Evolutionary conservation across 2,329 filamentous ascomycete genomes (phyloP), one percentile per base, ranked within the genome.

Genomic region (Calonectria pauciramosa): DNA sequence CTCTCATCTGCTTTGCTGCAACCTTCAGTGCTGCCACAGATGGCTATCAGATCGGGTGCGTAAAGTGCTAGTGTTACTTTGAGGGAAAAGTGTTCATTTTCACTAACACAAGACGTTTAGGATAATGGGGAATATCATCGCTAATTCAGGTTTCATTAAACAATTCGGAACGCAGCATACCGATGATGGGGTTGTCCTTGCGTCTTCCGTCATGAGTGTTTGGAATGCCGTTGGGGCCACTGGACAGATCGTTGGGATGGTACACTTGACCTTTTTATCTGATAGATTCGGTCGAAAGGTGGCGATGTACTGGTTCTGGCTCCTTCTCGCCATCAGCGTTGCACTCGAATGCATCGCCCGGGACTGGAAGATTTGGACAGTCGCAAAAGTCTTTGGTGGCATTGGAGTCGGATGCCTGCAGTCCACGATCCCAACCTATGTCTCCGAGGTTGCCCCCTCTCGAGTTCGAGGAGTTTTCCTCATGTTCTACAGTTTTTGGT

Each of bases 401-500:
- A 60, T 71, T 5, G 75, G 72, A 14, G 64, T 76, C 5, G 75
- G 75, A 10, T 51, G 64, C 7, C 23, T 76, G 0, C 75, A 76
- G 16, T 59, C 75, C 1, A 75, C 75, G 0, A 49, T 75, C 3
- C 75, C 73, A 1, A 51, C 72, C 0, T 75, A 76, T 41, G 67
- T 76, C 34, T 34, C 72, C 20, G 75, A 76, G 26, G 66, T 72
- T 10, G 41, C 64, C 6, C 68, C 68, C 1, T 32, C 13, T 4
- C 83, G 84, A 20, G 80, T 86, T 2, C 80, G 85, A 47, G 86
- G 86, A 16, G 82, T 84, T 8, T 59, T 81, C 18, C 82, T 87
- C 66, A 86, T 86, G 71, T 80, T 82, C 14, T 86, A 87, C 76
- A 85, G 79, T 68, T 83, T 86, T 77, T 88, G 87, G 87, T 88